Percentiles rank a stretch among this genome's conserved stretches.
phyloP scores from a whole-genome alignment of 495 filamentous ascomycete genomes.

The Lentithecium fluviatile region DNA sequence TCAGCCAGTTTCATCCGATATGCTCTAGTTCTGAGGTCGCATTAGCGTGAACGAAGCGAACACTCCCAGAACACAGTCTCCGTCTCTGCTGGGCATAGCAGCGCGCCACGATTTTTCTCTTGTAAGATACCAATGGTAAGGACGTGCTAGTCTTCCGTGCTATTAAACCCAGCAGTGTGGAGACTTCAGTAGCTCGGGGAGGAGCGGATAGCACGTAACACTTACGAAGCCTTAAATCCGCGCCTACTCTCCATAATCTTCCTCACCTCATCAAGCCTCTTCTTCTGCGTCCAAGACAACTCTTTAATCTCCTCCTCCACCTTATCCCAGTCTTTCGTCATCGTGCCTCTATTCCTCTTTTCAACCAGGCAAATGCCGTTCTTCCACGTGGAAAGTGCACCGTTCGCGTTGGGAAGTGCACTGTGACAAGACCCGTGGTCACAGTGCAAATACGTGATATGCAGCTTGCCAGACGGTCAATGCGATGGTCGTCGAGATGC shows the following conservation, averaged over 20 bases:
- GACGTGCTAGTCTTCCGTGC: too few species aligned
- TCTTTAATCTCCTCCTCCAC: constrained; percentile 24
- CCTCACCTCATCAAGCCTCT: constrained; percentile 25
- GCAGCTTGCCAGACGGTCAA: too few species aligned
- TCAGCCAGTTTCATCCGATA: constrained; percentile 35
- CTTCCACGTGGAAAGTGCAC: background rate
- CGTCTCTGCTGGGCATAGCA: too few species aligned
- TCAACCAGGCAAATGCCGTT: background rate
- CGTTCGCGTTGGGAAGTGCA: background rate
- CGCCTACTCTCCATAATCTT: constrained; percentile 26
- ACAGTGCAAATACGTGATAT: too few species aligned
- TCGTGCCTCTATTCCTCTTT: background rate
- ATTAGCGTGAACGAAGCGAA: background rate
- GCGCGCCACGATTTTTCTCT: too few species aligned
- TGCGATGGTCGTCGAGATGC: too few species aligned
- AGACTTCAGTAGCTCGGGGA: too few species aligned
- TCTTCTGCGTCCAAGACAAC: constrained; percentile 28
- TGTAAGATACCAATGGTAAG: too few species aligned
- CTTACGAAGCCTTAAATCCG: constrained; percentile 31
- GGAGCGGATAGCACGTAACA: background rate
- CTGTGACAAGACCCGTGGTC: too few species aligned
- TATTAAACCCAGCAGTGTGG: too few species aligned
- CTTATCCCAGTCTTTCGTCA: constrained; percentile 34
- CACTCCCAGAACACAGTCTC: too few species aligned
- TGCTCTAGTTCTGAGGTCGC: constrained; percentile 21